These are phyloP conservation scores for Echeveria elegans DNA, from an alignment of 164 flowering plant genomes.

Conservation along the genomic window DNA sequence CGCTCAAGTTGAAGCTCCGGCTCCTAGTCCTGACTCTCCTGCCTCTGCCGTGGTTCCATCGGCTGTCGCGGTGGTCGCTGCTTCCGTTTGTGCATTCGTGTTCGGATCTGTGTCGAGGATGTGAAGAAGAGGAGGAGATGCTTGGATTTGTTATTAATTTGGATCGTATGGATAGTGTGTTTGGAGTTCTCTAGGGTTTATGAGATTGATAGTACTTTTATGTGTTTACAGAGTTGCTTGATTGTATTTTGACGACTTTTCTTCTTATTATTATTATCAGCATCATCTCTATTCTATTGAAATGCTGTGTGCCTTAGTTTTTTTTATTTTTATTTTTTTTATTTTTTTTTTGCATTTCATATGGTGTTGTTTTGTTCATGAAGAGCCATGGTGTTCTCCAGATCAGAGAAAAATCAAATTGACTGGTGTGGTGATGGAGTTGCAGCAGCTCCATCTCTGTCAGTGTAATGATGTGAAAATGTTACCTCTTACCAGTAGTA, in stretches of 20 bases:
- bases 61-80: constrained; percentile 1
- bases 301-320: background rate
- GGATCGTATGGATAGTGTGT: too few species aligned
- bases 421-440: too few species aligned
- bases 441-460: too few species aligned
- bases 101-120: constrained; percentile 1
- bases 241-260: background rate
- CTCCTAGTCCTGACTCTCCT: constrained; percentile 1
- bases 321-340: too few species aligned
- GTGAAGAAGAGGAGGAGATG: too few species aligned
- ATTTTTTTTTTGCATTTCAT: too few species aligned
- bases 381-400: too few species aligned
- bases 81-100: background rate
- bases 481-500: too few species aligned
- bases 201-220: background rate
- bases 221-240: background rate
- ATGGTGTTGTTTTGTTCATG: background rate
- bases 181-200: background rate
- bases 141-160: too few species aligned
- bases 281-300: too few species aligned
- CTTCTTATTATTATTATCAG: background rate
- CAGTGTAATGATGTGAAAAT: too few species aligned
- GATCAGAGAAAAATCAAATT: too few species aligned
- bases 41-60: background rate
- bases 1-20: constrained; percentile 3